Conservation (phyloP, 352 stramenopile species). For the Pythium phragmiticola region DNA sequence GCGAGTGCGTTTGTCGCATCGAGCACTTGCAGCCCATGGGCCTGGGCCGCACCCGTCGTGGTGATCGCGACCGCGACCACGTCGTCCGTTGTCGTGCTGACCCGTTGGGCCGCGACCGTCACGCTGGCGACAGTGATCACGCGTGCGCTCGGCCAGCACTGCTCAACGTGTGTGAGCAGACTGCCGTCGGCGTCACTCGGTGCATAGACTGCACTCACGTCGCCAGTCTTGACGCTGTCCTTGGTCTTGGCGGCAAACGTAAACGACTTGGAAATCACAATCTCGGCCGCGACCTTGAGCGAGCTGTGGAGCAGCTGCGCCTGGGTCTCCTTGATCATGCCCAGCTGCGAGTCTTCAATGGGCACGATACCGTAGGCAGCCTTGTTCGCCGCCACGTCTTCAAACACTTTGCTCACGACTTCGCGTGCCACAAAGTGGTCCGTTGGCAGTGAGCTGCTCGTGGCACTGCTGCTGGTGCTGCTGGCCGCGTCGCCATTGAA, state of each 20-base stretch:
- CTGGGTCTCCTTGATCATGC: conserved; percentile 89
- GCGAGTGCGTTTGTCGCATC: conserved; percentile 52
- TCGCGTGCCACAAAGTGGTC: conserved; percentile 56
- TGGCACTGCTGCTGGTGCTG: background rate
- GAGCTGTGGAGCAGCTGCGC: conserved; percentile 62
- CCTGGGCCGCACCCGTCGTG: conserved; percentile 40
- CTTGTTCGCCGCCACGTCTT: conserved; percentile 74
- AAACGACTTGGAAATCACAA: conserved; percentile 66
- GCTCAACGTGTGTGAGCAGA: conserved; percentile 60
- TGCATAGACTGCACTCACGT: conserved; percentile 63
- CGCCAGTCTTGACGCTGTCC: conserved; percentile 34
- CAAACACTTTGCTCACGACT: conserved; percentile 77
- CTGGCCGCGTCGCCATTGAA: conserved; percentile 44
- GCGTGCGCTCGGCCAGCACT: conserved; percentile 68
- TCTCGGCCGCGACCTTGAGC: conserved; percentile 79
- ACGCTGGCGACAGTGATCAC: conserved; percentile 68
- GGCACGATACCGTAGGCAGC: conserved; percentile 85
- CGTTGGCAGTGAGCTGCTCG: conserved; percentile 23
- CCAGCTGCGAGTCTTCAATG: conserved; percentile 80
- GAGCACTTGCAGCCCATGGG: conserved; percentile 43
- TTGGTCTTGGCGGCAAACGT: conserved; percentile 66
- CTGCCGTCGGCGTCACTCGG: conserved; percentile 52
- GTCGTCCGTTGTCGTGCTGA: conserved; percentile 28
- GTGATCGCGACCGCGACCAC: conserved; percentile 52
- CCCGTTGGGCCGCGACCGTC: conserved; percentile 50